Evolutionary conservation across 2,329 filamentous ascomycete species (phyloP).

Genomic region (Neonectria coccinea): DNA sequence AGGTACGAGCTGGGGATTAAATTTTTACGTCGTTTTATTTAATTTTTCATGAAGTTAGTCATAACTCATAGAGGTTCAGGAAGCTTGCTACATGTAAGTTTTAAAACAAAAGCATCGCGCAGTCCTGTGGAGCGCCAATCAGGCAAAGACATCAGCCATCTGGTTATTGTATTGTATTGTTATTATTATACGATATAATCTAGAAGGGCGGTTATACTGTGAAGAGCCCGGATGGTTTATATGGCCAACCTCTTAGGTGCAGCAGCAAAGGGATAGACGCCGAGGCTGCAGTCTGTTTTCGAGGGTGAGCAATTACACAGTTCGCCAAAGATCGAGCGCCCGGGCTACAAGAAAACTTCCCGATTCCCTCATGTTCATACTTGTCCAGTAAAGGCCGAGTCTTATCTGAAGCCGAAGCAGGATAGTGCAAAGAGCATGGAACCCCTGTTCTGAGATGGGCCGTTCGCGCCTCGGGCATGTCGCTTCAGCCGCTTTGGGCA

Average conservation of each 20-base stretch:
- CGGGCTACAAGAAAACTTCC: not conserved
- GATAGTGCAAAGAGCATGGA: not conserved
- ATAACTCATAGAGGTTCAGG: slow-evolving; percentile 17
- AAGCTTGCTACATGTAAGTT: not conserved
- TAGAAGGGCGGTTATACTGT: too few species aligned
- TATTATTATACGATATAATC: too few species aligned
- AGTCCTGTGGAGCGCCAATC: not conserved
- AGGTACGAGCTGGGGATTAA: slow-evolving; percentile 7
- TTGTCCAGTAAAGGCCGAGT: not conserved
- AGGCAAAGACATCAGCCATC: not conserved
- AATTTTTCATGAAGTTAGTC: slow-evolving; percentile 5
- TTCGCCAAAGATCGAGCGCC: not conserved
- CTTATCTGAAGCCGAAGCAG: not conserved
- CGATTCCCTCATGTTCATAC: not conserved
- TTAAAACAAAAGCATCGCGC: not conserved
- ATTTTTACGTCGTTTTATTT: slow-evolving; percentile 11
- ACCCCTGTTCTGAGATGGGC: not conserved
- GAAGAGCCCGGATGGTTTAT: too few species aligned
- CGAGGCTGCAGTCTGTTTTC: slow-evolving; percentile 24
- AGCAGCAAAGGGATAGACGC: not conserved
- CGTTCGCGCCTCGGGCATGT: not conserved
- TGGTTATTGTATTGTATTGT: not conserved
- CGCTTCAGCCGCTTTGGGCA: not conserved
- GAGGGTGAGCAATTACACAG: slow-evolving; percentile 1
- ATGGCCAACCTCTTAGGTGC: too few species aligned